Conservation (phyloP, 257 asterid genomes). For the Dorcoceras hygrometricum region DNA sequence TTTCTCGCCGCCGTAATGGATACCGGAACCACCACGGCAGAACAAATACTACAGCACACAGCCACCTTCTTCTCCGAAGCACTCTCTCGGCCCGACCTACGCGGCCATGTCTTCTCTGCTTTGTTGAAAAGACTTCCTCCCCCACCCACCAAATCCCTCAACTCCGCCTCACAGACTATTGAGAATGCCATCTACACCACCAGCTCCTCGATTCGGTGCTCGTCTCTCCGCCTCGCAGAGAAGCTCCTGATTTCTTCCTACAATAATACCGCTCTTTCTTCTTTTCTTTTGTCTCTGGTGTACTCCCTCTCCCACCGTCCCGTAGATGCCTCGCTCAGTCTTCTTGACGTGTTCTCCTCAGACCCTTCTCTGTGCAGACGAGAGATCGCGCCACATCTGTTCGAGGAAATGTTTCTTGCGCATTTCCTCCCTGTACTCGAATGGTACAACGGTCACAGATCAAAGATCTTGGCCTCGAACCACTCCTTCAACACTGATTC, state of each 20-base stretch:
- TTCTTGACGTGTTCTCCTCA: conserved; percentile 40
- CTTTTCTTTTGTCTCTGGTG: conserved; percentile 50
- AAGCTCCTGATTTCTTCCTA: conserved; percentile 52
- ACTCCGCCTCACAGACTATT: conserved; percentile 48
- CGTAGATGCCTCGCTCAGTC: conserved; percentile 40
- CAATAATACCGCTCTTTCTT: conserved; percentile 35
- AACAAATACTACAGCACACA: conserved; percentile 51
- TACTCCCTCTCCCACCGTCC: conserved; percentile 38
- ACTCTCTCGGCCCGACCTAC: conserved; percentile 45
- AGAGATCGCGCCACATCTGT: conserved; percentile 58
- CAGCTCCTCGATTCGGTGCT: conserved; percentile 37
- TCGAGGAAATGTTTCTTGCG: conserved; percentile 55
- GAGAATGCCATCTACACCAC: conserved; percentile 56
- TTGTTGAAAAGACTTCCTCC: conserved; percentile 36
- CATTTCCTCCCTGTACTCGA: conserved; percentile 49
- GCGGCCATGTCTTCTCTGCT: conserved; percentile 43
- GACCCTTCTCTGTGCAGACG: conserved; percentile 49
- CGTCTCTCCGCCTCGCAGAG: conserved; percentile 60
- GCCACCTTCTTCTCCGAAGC: conserved; percentile 44
- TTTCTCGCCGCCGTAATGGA: conserved; percentile 27
- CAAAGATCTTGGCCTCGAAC: conserved; percentile 28
- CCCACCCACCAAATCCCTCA: conserved; percentile 37
- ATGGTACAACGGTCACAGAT: conserved; percentile 50
- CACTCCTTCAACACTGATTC: conserved; percentile 20
- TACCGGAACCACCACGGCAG: conserved; percentile 30